Percentiles rank a stretch among this genome's conserved stretches.
Conservation (phyloP, 1,284 basidiomycete species). For the Cryptococcus sp. region DNA sequence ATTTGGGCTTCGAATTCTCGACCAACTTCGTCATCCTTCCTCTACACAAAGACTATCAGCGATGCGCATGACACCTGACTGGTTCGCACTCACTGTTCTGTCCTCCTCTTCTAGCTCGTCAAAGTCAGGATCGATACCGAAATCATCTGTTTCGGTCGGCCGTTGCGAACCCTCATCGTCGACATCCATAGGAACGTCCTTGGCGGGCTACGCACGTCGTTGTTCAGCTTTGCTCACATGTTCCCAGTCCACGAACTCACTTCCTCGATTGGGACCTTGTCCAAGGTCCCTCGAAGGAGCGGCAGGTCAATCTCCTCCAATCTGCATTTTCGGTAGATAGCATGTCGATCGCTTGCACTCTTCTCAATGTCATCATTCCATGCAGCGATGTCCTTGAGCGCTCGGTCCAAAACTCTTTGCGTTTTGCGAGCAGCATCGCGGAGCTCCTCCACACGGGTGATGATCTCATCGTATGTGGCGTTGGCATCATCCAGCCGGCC, state of each 20-base stretch:
- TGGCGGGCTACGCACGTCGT: constrained; percentile 3
- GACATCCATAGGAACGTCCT: constrained; percentile 66
- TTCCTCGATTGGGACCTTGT: constrained; percentile 90
- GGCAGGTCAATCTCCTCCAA: constrained; percentile 91
- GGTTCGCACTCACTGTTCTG: constrained; percentile 61
- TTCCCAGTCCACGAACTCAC: constrained; percentile 53
- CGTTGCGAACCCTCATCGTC: constrained; percentile 75
- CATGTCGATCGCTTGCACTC: constrained; percentile 78
- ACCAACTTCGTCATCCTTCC: constrained; percentile 67
- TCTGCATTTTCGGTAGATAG: constrained; percentile 86
- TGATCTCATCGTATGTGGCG: constrained; percentile 59
- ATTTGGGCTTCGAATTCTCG: constrained; percentile 79
- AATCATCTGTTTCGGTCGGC: constrained; percentile 72
- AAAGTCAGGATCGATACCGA: constrained; percentile 90
- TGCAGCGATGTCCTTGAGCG: constrained; percentile 82
- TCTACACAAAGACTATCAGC: constrained; percentile 52
- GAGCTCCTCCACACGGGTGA: constrained; percentile 64
- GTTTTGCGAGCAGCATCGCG: constrained; percentile 72
- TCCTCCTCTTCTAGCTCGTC: constrained; percentile 78
- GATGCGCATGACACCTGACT: not conserved
- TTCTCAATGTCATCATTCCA: constrained; percentile 96
- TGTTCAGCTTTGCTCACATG: not conserved
- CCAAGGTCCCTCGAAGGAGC: constrained; percentile 69
- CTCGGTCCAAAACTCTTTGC: constrained; percentile 75
- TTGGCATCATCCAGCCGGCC: constrained; percentile 61